Evolutionary conservation across 2,329 filamentous ascomycete genomes (phyloP).

Genomic region (Alternaria tenuissima): DNA sequence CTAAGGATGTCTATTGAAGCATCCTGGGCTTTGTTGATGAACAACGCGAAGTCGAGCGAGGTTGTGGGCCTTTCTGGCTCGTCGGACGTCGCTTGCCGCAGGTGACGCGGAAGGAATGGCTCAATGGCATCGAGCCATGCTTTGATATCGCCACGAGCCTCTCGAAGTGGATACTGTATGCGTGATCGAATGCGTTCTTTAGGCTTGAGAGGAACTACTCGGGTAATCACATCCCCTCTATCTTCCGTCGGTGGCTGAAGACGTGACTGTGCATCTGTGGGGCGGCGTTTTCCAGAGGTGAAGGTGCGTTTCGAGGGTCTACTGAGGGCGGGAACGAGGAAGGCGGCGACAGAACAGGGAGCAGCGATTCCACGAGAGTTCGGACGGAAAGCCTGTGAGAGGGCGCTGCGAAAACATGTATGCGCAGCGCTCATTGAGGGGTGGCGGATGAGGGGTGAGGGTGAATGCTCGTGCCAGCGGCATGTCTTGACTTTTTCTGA

Average conservation of each 20-base stretch:
- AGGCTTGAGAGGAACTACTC: slow-evolving; percentile 19
- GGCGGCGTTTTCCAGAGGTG: slow-evolving; percentile 30
- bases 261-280: slow-evolving; percentile 12
- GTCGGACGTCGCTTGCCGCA: slow-evolving; percentile 31
- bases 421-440: slow-evolving; percentile 51
- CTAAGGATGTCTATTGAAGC: slow-evolving; percentile 51
- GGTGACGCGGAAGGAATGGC: slow-evolving; percentile 45
- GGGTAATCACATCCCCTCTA: background rate
- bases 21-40: slow-evolving; percentile 39
- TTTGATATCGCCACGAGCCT: slow-evolving; percentile 36
- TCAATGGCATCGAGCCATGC: slow-evolving; percentile 50
- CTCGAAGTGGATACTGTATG: slow-evolving; percentile 33
- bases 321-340: slow-evolving; percentile 45
- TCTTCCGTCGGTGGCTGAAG: slow-evolving; percentile 4
- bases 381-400: slow-evolving; percentile 47
- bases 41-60: slow-evolving; percentile 35
- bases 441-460: slow-evolving; percentile 20
- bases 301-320: slow-evolving; percentile 36
- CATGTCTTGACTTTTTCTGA: slow-evolving; percentile 37
- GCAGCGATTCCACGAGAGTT: slow-evolving; percentile 28
- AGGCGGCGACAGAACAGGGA: slow-evolving; percentile 40
- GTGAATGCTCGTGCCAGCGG: slow-evolving; percentile 25
- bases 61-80: slow-evolving; percentile 28
- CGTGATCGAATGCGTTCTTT: slow-evolving; percentile 14
- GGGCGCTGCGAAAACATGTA: slow-evolving; percentile 48